Evolutionary conservation across 1,284 basidiomycete genomes (phyloP).

Genomic region (Peniophora sp.): DNA sequence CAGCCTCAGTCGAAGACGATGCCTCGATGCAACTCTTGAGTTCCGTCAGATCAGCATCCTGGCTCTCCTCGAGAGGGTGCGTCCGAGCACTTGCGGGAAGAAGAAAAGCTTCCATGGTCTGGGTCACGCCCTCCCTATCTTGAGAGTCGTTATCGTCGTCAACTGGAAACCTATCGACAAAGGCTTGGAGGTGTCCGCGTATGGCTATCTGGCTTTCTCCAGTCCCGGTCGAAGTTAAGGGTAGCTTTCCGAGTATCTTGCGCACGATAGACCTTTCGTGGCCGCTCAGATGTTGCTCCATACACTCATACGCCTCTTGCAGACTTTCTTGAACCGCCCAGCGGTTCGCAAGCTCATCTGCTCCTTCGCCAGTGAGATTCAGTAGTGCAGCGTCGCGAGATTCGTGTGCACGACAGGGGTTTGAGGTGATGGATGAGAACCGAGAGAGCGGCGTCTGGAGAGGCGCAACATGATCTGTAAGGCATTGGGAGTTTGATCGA

Average conservation of each 20-base stretch:
- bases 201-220: slow-evolving; percentile 3
- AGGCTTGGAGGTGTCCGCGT: not conserved
- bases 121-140: no score
- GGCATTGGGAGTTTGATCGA: slow-evolving; percentile 13
- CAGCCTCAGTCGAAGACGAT: no score
- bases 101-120: no score
- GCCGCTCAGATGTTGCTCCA: slow-evolving; percentile 34
- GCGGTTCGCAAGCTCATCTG: slow-evolving; percentile 31
- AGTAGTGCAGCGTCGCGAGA: slow-evolving; percentile 40
- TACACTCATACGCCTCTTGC: slow-evolving; percentile 31
- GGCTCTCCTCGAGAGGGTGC: no score
- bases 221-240: slow-evolving; percentile 4
- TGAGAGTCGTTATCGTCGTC: no score
- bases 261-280: slow-evolving; percentile 18
- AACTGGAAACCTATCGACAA: not conserved
- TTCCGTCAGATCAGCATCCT: no score
- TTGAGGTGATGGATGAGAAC: slow-evolving; percentile 14
- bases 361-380: slow-evolving; percentile 52
- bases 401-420: slow-evolving; percentile 18
- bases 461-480: slow-evolving; percentile 5
- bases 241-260: slow-evolving; percentile 13
- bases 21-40: no score
- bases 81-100: no score
- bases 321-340: slow-evolving; percentile 48
- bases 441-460: slow-evolving; percentile 9